Percentiles rank a stretch among this genome's conserved stretches.
Conservation (phyloP, 139 green algal genomes). For the Coelastrella sp. region DNA sequence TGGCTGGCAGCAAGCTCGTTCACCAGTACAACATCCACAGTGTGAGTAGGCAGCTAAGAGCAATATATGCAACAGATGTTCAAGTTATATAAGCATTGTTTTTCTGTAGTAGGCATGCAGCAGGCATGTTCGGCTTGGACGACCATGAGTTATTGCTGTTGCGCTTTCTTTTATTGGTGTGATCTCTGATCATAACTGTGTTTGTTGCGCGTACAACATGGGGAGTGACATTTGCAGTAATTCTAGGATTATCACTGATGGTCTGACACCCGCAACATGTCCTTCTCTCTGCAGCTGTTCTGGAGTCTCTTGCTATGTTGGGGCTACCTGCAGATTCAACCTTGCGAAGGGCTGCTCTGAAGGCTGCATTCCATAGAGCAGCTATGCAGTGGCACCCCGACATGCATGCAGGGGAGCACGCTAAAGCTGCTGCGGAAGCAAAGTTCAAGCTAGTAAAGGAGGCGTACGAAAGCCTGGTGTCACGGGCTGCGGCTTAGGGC, state of each 20-base stretch:
- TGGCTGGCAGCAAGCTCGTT: background rate
- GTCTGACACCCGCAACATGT: background rate
- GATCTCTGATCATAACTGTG: too few species aligned
- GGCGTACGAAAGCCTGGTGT: constrained; percentile 23
- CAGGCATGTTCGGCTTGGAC: too few species aligned
- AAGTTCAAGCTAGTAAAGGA: constrained; percentile 32
- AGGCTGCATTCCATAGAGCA: constrained; percentile 43
- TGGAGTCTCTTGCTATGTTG: constrained; percentile 21
- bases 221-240: too few species aligned
- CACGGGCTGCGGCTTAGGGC: background rate
- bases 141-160: background rate
- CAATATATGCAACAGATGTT: too few species aligned
- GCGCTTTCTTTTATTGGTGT: background rate
- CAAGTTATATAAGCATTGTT: too few species aligned
- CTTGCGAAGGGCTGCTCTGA: background rate
- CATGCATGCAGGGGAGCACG: background rate
- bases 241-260: too few species aligned
- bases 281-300: background rate
- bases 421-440: background rate
- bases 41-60: constrained; percentile 31
- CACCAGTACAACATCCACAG: background rate
- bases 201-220: too few species aligned
- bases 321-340: constrained; percentile 1
- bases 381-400: constrained; percentile 48
- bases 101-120: too few species aligned